Conservation (phyloP, 2,329 filamentous ascomycete species). For the Botrytis hyacinthi region DNA sequence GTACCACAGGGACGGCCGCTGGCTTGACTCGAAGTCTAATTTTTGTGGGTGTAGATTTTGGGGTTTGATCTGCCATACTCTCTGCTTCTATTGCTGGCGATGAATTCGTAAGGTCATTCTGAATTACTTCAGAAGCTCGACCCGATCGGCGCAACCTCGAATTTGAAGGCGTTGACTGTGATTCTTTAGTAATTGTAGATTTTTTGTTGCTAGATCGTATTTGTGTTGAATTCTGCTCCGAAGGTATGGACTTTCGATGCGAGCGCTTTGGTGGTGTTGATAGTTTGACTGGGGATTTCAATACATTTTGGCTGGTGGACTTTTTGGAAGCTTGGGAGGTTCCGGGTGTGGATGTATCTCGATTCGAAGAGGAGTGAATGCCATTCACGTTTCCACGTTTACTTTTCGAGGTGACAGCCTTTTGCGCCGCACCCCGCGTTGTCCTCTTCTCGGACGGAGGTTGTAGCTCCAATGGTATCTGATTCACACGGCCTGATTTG, state of each 20-base stretch:
- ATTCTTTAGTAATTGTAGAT: constrained; percentile 23
- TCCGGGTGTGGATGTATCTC: constrained; percentile 25
- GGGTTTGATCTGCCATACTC: constrained; percentile 28
- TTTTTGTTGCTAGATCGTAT: constrained; percentile 31
- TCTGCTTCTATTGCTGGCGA: constrained; percentile 26
- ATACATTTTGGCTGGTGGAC: constrained; percentile 25
- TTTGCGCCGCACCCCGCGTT: constrained; percentile 48
- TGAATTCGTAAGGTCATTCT: constrained; percentile 24
- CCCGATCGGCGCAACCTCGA: constrained; percentile 32
- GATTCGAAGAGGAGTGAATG: constrained; percentile 24
- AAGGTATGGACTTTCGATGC: constrained; percentile 34
- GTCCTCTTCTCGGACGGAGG: constrained; percentile 50
- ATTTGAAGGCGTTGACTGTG: constrained; percentile 28
- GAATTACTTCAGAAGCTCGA: constrained; percentile 28
- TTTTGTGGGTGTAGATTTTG: constrained; percentile 41
- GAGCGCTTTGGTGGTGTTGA: constrained; percentile 34
- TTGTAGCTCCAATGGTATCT: constrained; percentile 52
- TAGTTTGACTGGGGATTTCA: constrained; percentile 31
- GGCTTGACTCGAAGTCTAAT: constrained; percentile 51
- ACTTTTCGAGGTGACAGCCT: constrained; percentile 33
- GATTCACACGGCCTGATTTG: constrained; percentile 64
- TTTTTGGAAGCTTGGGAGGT: constrained; percentile 29
- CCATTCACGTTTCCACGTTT: constrained; percentile 33
- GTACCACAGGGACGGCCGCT: constrained; percentile 55
- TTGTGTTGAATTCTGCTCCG: constrained; percentile 32